These are phyloP conservation scores for Medicago lupulina DNA, from an alignment of 306 rosid species.

Conservation along the genomic window DNA sequence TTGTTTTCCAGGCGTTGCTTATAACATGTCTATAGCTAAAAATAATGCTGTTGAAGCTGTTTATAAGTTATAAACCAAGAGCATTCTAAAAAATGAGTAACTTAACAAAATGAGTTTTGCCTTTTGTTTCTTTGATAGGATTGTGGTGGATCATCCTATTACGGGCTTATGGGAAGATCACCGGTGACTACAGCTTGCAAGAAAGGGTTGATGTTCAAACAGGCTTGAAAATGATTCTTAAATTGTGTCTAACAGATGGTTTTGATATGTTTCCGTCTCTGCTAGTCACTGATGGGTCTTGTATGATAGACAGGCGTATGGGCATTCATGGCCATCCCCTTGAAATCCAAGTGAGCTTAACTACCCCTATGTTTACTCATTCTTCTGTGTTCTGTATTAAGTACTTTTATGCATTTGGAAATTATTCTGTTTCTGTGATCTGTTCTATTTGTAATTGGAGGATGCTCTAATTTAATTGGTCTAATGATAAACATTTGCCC, in stretches of 20 bases:
- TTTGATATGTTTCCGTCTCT: conserved; percentile 98
- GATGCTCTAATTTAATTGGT: conserved; percentile 11
- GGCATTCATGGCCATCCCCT: conserved; percentile 99
- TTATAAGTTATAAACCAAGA: background rate
- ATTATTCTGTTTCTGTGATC: conserved; percentile 14
- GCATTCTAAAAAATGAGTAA: background rate
- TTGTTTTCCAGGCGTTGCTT: conserved; percentile 24
- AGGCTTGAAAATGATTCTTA: conserved; percentile 93
- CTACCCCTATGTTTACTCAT: conserved; percentile 30
- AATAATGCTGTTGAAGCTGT: conserved; percentile 11
- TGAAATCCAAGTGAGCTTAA: conserved; percentile 86
- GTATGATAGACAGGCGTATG: conserved; percentile 98
- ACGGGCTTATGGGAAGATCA: conserved; percentile 92
- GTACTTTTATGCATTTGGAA: conserved; percentile 35
- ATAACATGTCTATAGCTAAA: conserved; percentile 15
- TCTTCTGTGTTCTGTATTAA: conserved; percentile 28
- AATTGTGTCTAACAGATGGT: conserved; percentile 96
- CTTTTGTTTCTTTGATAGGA: conserved; percentile 57
- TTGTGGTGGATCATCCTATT: conserved; percentile 98
- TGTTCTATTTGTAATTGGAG: conserved; percentile 21
- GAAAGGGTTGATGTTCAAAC: conserved; percentile 96
- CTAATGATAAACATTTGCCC: background rate
- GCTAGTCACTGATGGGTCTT: conserved; percentile 95
- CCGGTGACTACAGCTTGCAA: conserved; percentile 87
- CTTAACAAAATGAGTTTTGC: conserved; percentile 23